Base-by-base conservation (phyloP, 768 basidiomycete species). In the Tricholoma furcatifolium region DNA sequence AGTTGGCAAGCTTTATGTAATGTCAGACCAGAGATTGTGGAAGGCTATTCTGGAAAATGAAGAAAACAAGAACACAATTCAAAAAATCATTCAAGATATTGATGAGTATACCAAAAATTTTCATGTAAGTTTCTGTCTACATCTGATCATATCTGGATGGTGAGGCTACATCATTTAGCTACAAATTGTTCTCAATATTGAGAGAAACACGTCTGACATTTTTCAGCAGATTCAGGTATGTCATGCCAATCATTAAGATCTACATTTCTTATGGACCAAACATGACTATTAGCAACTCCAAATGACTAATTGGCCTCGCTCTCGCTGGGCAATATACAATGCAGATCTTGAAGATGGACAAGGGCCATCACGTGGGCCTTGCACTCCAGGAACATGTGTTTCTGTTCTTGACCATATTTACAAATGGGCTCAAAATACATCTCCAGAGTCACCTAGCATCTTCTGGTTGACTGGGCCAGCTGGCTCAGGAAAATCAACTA, bases 361-460 rank as follows among this genome's bases (percentile, higher is more conserved):
- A 42, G 3, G 3, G 14, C 6, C 23, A 14, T 23, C 20, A 20
- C 41, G 10, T 42, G 41, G 20, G 8, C 41, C 41, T 42, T 42
- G 41, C 15, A 55, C 57, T 35, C 57, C 55, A 32, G 62, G 60
- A 57, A 67, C 66, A 3, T 64, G 66, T 14, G 60, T 61, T 38
- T 4, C 44, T 17, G 64, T 67, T 20, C 46, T 65, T 30, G 20
- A 54, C 14, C 35, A 56, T 1, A 63, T 67, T 18, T 35, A 21
- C 5, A 20, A 36, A 21, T 69, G 66, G 68, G 66, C 60, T 10
- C 57, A 62, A 3, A 35, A 64, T 39, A 24, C 39, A n/a, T 61
- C 61, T 10, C 18, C 42, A 1, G 55, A 51, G 18, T 55, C 57
- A 35, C 55, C 55, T 23, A 53, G 56, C 1, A 17, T 56, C 30